Evolutionary conservation across 306 rosid genomes (phyloP).

Genomic region (Quercus cerris): DNA sequence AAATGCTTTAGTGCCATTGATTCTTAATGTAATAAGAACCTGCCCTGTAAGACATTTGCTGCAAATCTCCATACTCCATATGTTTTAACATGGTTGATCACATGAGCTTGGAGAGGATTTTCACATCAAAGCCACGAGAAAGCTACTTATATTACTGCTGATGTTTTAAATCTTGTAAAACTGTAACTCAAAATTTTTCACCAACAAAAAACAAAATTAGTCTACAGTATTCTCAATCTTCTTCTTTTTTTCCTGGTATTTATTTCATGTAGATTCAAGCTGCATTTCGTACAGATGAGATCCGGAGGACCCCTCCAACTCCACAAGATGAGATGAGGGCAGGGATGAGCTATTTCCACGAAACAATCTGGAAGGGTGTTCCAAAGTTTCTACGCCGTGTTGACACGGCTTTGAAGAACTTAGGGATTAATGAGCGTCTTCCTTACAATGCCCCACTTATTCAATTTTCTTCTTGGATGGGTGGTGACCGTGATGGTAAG

Average conservation of each 20-base stretch:
- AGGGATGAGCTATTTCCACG: constrained; percentile 99
- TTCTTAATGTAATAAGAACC: not conserved
- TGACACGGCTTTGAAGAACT: constrained; percentile 92
- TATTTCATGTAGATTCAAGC: constrained; percentile 77
- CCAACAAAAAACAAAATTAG: not conserved
- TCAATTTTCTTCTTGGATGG: constrained; percentile 99
- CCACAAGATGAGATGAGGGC: constrained; percentile 99
- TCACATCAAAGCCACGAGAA: not conserved
- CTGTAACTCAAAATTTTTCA: not conserved
- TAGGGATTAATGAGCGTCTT: constrained; percentile 85
- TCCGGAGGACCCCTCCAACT: constrained; percentile 88
- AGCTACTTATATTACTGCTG: not conserved
- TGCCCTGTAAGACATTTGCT: not conserved
- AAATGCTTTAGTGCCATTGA: not conserved
- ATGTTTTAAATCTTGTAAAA: not conserved
- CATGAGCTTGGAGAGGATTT: not conserved
- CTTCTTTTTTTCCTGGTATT: constrained; percentile 6
- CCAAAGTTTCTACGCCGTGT: constrained; percentile 93
- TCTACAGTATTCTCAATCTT: not conserved
- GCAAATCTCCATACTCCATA: not conserved
- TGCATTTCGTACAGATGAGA: constrained; percentile 97
- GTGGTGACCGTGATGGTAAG: constrained; percentile 99
- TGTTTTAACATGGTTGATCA: not conserved
- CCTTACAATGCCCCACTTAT: constrained; percentile 96
- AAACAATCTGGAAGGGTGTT: constrained; percentile 95